Evolutionary conservation across 2,329 filamentous ascomycete species (phyloP).

Genomic region (Xylaria sp.): DNA sequence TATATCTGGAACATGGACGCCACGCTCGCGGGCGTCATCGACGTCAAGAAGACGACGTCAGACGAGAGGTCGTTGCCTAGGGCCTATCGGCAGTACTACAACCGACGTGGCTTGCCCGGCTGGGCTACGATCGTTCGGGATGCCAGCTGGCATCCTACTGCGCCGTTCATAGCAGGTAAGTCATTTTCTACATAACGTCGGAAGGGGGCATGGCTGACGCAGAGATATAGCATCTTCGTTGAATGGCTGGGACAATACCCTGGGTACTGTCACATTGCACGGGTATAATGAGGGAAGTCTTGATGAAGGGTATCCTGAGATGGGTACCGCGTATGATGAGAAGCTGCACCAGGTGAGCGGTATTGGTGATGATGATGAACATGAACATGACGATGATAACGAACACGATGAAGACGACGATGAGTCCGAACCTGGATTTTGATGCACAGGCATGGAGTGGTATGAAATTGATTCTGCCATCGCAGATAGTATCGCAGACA

Average conservation of each 20-base stretch:
- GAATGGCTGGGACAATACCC: slow-evolving; percentile 79
- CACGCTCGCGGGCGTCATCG: slow-evolving; percentile 79
- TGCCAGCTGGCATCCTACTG: slow-evolving; percentile 89
- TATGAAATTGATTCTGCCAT: background rate
- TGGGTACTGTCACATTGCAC: slow-evolving; percentile 82
- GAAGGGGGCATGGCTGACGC: slow-evolving; percentile 25
- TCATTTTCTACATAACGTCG: slow-evolving; percentile 33
- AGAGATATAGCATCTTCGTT: slow-evolving; percentile 75
- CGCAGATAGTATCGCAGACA: too few relatives aligned
- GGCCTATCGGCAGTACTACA: slow-evolving; percentile 64
- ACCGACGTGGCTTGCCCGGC: slow-evolving; percentile 63
- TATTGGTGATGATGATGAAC: slow-evolving; percentile 22
- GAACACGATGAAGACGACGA: slow-evolving; percentile 27
- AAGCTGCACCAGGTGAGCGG: slow-evolving; percentile 58
- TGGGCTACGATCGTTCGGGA: slow-evolving; percentile 88
- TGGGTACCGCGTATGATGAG: slow-evolving; percentile 71
- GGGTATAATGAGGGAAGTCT: slow-evolving; percentile 76
- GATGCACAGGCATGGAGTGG: background rate
- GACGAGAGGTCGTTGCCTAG: slow-evolving; percentile 68
- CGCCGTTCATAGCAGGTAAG: slow-evolving; percentile 78
- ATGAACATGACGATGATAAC: slow-evolving; percentile 28
- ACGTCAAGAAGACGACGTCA: slow-evolving; percentile 78
- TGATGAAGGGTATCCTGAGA: slow-evolving; percentile 71
- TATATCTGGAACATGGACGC: slow-evolving; percentile 95
- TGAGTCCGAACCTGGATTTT: background rate